Evolutionary conservation across 345 rosid genomes (phyloP), one percentile per base, ranked within the genome.

Genomic region (Populus simonii): DNA sequence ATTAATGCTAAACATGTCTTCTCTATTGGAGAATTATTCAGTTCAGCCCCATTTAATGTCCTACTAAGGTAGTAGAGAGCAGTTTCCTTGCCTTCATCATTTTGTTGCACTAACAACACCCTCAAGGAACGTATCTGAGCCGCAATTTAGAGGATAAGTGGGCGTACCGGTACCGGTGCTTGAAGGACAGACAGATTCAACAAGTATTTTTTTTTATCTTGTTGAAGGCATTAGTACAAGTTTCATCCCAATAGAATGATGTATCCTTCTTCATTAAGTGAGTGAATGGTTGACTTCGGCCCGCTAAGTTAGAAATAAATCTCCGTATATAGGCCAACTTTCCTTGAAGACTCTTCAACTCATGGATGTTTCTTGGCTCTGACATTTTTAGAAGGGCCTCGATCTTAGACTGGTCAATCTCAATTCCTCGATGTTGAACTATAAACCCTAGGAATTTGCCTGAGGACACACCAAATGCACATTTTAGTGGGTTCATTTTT

Each of bases 321-420:
- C 39, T 38, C 39, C 8, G 39, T 38, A 38, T 38, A 7, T 38
- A 38, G 39, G 39, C 39, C 39, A 38, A 38, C 12, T 75, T 51
- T 51, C 65, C 72, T 47, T 66, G 51, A 2, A 75, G 27, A 12
- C 78, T 67, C 5, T 51, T 11, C 5, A 79, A 18, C 9, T 73
- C 43, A 35, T 73, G 25, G 7, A 72, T 11, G 15, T 73, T 72
- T 16, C 47, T 20, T 1, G 43, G 73, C 23, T 49, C 29, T 0
- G 36, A 63, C 61, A 68, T 73, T 11, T 67, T 45, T 8, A 55
- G 1, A 11, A 73, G 73, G 1, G 31, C 77, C 0, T 79, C 18
- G 1, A 79, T 55, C 6, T 79, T 79, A 5, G 57, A 57, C 6
- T 51, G 49, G 12, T 74, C 78, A 8, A 79, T 41, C 25, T 79